phyloP scores from a whole-genome alignment of 2,329 filamentous ascomycete species.

The Verticillium tricorpus region DNA sequence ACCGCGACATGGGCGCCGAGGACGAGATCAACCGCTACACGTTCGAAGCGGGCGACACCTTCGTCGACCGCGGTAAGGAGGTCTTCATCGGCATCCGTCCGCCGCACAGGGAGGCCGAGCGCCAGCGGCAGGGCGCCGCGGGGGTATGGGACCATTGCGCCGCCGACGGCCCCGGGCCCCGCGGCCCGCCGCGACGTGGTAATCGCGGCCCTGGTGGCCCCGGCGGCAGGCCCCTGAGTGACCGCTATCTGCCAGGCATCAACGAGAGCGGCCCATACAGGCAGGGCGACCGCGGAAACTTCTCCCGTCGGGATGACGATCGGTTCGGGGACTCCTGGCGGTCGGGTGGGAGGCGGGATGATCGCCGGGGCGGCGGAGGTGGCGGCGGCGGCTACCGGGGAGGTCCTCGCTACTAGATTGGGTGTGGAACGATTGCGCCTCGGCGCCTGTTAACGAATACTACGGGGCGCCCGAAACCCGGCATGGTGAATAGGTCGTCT shows the following conservation, averaged over 20 bases:
- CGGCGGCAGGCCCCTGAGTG: constrained; percentile 22
- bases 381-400: constrained; percentile 1
- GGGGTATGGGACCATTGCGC: constrained; percentile 12
- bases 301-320: constrained; percentile 15
- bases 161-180: not conserved
- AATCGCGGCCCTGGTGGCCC: constrained; percentile 22
- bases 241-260: constrained; percentile 27
- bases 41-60: constrained; percentile 61
- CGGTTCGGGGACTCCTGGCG: not conserved
- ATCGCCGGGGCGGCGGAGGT: constrained; percentile 11
- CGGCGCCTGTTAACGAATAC: not conserved
- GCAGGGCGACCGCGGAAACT: constrained; percentile 16
- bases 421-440: not conserved
- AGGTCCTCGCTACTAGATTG: constrained; percentile 5
- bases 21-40: constrained; percentile 63
- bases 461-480: not conserved
- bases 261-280: constrained; percentile 13
- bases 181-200: not conserved
- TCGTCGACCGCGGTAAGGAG: constrained; percentile 71
- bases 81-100: constrained; percentile 61
- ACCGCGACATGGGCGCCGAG: constrained; percentile 38
- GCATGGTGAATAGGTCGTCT: not conserved
- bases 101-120: constrained; percentile 47
- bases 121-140: constrained; percentile 17
- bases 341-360: not conserved